Conservation (phyloP, 805 yeast species). For the Torulaspora delbrueckii region DNA sequence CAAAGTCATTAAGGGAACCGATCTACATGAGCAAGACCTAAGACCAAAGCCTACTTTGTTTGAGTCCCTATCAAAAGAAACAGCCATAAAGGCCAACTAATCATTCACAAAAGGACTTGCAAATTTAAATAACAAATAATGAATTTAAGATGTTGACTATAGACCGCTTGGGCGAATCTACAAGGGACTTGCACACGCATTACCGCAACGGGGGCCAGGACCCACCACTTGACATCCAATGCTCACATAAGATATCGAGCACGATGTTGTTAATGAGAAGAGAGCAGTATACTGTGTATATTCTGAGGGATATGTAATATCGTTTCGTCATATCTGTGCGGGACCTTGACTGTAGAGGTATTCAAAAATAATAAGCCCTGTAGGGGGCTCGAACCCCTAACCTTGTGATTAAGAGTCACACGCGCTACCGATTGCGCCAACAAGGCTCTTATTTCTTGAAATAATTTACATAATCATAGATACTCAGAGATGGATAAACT, state of each 20-base stretch:
- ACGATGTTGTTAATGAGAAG: not conserved
- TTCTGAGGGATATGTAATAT: no score
- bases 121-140: not conserved
- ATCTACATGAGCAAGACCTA: constrained; percentile 42
- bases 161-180: not conserved
- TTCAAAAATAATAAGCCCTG: constrained; percentile 24
- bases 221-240: no score
- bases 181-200: no score
- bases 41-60: constrained; percentile 43
- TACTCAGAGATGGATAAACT: no score
- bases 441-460: constrained; percentile 21
- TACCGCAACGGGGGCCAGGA: no score
- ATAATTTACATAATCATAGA: no score
- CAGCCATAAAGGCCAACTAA: constrained; percentile 10
- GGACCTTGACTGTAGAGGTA: no score
- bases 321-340: no score
- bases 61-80: constrained; percentile 38
- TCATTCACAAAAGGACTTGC: not conserved
- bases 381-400: constrained; percentile 37
- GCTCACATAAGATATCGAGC: no score
- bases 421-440: constrained; percentile 37
- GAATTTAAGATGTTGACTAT: not conserved
- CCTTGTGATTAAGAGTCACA: constrained; percentile 36
- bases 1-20: constrained; percentile 64
- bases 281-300: no score